Percentiles rank a stretch among this genome's conserved stretches.
Evolutionary conservation across 2,329 filamentous ascomycete genomes (phyloP).

Genomic region (Neurospora crassa): DNA sequence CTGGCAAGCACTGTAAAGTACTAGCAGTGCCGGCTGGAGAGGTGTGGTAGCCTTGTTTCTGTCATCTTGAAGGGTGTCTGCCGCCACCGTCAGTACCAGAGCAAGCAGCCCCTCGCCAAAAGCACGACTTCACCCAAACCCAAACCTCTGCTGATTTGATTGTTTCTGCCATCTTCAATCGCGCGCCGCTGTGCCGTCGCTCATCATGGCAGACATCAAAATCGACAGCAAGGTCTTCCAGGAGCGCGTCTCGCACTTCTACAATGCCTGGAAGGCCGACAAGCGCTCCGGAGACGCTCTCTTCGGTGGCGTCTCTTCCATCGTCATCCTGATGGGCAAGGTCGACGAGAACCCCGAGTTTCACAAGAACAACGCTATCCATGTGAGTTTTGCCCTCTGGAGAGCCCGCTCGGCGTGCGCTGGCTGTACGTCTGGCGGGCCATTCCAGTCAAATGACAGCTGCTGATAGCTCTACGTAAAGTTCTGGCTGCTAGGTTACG

Average conservation of each 20-base stretch:
- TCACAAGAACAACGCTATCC: constrained; percentile 93
- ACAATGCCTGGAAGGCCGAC: constrained; percentile 92
- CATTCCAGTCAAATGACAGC: not conserved
- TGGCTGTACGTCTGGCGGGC: not conserved
- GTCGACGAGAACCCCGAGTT: constrained; percentile 80
- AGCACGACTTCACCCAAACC: constrained; percentile 2
- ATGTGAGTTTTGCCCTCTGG: constrained; percentile 49
- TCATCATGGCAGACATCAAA: constrained; percentile 70
- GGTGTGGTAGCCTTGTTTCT: constrained; percentile 13
- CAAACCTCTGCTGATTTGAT: constrained; percentile 7
- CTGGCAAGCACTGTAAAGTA: not conserved
- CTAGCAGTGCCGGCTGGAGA: not conserved
- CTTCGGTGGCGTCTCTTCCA: constrained; percentile 79
- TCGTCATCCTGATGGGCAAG: constrained; percentile 90
- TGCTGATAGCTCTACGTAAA: constrained; percentile 28
- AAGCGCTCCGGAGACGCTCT: constrained; percentile 77
- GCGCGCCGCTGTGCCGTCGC: constrained; percentile 19
- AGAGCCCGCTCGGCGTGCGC: not conserved
- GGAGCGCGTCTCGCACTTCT: constrained; percentile 79
- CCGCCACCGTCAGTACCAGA: constrained; percentile 8
- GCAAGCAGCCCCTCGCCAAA: constrained; percentile 10
- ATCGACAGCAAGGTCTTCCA: constrained; percentile 93
- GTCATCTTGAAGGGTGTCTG: constrained; percentile 2
- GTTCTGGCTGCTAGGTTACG: constrained; percentile 98
- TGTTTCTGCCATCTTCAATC: constrained; percentile 14